Evolutionary conservation across 345 rosid species (phyloP), one percentile per base, ranked within the genome.

Genomic region (Psidium friedrichsthalianum): DNA sequence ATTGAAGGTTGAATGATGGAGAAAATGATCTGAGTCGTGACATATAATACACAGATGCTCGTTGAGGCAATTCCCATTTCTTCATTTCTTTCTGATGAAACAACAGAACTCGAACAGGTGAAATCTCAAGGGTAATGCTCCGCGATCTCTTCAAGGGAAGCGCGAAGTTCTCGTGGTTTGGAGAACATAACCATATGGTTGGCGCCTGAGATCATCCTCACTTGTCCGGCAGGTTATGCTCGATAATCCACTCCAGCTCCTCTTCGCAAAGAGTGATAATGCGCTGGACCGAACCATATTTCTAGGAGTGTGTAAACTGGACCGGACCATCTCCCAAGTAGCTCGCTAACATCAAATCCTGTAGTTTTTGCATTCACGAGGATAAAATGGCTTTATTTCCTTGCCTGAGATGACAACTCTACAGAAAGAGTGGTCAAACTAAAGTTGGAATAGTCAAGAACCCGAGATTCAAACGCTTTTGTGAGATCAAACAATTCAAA

Each of bases 101-200:
- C 57, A 20, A 55, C 9, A 76, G 51, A 42, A 32, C n/a, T 40
- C 6, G 13, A 78, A 13, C 51, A 21, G 47, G 42, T 20, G 5
- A 29, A 36, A 51, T 86, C 47, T 56, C 40, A 24, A 83, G 51
- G 42, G 27, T 53, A 56, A 32, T 83, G 24, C 14, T 32, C 49
- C 3, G 86, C 90, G 22, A 89, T 85, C 57, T 89, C 86, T 44
- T 32, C 36, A 47, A 88, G 86, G 44, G 81, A 40, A 56, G 81
- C 8, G 69, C 44, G 84, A 8, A 80, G 61, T 21, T 89, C 69
- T 5, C 10, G 55, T 5, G 91, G 89, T 82, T 88, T 90, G 14
- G 90, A 88, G 27, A 89, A 86, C 90, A 87, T 89, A 54, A 74
- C 74, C 92, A 83, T 86, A 52, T 85, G 91, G 83, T 89, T 86